phyloP scores from a whole-genome alignment of 495 filamentous ascomycete species.

The Penicillium alfredii region DNA sequence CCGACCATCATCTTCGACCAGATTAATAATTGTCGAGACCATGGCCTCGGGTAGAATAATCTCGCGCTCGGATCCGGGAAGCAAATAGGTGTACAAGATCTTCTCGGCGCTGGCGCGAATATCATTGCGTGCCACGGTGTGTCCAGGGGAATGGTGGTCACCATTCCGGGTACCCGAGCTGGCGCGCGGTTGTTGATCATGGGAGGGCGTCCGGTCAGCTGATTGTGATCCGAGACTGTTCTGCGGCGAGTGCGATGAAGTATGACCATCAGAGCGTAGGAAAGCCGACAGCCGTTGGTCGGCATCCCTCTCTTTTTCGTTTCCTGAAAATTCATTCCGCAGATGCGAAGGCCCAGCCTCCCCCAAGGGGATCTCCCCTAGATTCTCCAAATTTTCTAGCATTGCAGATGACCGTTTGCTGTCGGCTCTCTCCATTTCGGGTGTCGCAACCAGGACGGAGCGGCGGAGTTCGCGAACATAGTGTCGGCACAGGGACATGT shows the following conservation, averaged over 20 bases:
- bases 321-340: constrained; percentile 28
- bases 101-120: constrained; percentile 92
- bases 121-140: constrained; percentile 78
- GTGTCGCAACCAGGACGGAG: constrained; percentile 87
- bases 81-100: constrained; percentile 91
- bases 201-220: constrained; percentile 28
- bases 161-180: constrained; percentile 51
- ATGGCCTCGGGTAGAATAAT: constrained; percentile 87
- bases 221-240: constrained; percentile 57
- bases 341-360: constrained; percentile 42
- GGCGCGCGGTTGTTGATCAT: constrained; percentile 56
- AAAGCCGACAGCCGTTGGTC: constrained; percentile 88
- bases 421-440: constrained; percentile 74
- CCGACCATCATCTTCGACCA: constrained; percentile 81
- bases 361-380: constrained; percentile 49
- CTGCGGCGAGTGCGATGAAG: constrained; percentile 59
- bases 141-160: constrained; percentile 63
- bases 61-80: constrained; percentile 89
- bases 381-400: constrained; percentile 64
- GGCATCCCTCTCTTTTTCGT: constrained; percentile 53
- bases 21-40: constrained; percentile 67
- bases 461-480: constrained; percentile 93
- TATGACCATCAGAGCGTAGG: constrained; percentile 63
- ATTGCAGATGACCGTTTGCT: constrained; percentile 79
- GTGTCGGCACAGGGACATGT: constrained; percentile 96